Evolutionary conservation across 169 alveolate genomes (phyloP).

Genomic region (Cryptosporidium canis): DNA sequence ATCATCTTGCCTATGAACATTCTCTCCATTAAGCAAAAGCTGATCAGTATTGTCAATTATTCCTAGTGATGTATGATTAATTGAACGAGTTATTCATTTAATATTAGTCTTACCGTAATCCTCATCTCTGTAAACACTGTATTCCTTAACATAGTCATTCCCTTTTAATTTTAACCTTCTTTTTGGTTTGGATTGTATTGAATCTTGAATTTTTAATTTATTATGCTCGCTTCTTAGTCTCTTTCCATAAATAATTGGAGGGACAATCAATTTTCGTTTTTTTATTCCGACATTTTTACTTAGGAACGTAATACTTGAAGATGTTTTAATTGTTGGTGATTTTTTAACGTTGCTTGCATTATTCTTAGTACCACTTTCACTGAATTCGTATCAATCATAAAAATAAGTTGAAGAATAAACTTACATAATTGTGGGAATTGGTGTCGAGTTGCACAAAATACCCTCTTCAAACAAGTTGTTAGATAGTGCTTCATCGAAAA

Average conservation of each 20-base stretch:
- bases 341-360: not conserved
- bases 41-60: slow-evolving; percentile 44
- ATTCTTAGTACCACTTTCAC: not conserved
- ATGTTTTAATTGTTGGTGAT: slow-evolving; percentile 29
- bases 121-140: slow-evolving; percentile 39
- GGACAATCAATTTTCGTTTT: slow-evolving; percentile 57
- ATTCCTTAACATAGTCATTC: slow-evolving; percentile 1
- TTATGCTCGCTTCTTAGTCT: not conserved
- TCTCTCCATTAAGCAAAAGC: slow-evolving; percentile 2
- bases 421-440: slow-evolving; percentile 39
- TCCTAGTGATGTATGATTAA: slow-evolving; percentile 6
- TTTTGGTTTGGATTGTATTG: not conserved
- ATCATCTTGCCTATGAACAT: slow-evolving; percentile 67
- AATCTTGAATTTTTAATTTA: not conserved
- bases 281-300: slow-evolving; percentile 39
- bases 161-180: slow-evolving; percentile 49
- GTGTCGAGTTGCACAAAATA: not conserved
- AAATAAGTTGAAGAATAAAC: not conserved
- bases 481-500: slow-evolving; percentile 10
- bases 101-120: slow-evolving; percentile 47
- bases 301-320: slow-evolving; percentile 52
- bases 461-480: not conserved
- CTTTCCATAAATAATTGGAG: slow-evolving; percentile 31
- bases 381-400: not conserved
- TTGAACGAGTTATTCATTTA: not conserved